Evolutionary conservation across 805 yeast genomes (phyloP), one percentile per base, ranked within the genome.

Genomic region (Tanozyma kutaoensis): DNA sequence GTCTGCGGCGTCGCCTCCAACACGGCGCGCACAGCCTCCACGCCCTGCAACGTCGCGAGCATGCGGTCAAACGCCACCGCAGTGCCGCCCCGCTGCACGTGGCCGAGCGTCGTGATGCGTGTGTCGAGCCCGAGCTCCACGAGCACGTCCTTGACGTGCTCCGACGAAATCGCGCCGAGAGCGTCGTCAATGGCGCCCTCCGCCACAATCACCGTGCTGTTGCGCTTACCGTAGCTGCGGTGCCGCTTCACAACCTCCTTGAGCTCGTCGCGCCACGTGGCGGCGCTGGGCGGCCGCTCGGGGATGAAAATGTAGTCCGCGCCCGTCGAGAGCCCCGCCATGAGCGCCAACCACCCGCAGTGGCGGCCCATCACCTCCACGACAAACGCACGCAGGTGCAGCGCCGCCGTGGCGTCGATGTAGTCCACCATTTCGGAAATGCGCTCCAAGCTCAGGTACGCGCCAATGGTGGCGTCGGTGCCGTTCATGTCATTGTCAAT

Each of bases 361-460:
- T 91, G 96, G 48, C 98, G 74, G 35, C 98, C 98, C 98, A 91
- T 91, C 22, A 91, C 98, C 52, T 91, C 98, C 33, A 91, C 80
- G 24, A 91, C 95, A 51, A 91, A 91, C 6, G 98, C 98, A 46
- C 98, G 72, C 10, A 95, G 82, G 53, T 91, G 98, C 3, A 97
- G 88, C 39, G 80, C 72, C 12, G 98, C 98, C 20, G 98, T 91
- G 28, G 96, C 95, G 53, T 86, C 96, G 40, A 91, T 91, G 59
- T 84, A 88, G 55, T 91, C 97, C 35, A 91, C 85, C 63, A 82
- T 76, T 53, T 84, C 81, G 55, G 94, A 79, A 42, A 91, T 91
- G 49, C 98, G 66, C 38, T 79, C 95, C 42, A 91, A 66, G 4
- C 96, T 82, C 7, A 96, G 84, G 57, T 73, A 84, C 4, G 96